phyloP scores from a whole-genome alignment of 1,139 yeast species.

The Kodamaea derodonti region DNA sequence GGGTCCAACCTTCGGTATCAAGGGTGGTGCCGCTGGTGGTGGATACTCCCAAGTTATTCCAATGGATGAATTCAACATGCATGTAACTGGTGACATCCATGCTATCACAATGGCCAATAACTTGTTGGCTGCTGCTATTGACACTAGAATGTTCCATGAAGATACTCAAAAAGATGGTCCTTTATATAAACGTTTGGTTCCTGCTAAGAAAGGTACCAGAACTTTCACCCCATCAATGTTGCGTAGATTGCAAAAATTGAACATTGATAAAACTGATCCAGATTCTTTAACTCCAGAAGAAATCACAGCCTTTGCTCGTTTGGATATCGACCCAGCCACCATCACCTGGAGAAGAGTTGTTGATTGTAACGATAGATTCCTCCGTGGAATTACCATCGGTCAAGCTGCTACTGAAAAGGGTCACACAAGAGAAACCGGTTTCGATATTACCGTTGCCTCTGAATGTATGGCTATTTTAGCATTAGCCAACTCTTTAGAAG shows the following conservation, averaged over 20 bases:
- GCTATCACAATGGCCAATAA: constrained; percentile 96
- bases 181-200: constrained; percentile 82
- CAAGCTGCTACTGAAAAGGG: constrained; percentile 96
- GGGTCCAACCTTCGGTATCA: constrained; percentile 99
- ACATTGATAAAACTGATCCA: constrained; percentile 78
- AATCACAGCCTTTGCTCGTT: constrained; percentile 68
- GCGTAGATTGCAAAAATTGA: constrained; percentile 73
- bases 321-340: constrained; percentile 90
- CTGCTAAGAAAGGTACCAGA: constrained; percentile 79
- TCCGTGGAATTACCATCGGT: constrained; percentile 89
- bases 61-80: constrained; percentile 99
- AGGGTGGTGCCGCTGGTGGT: constrained; percentile 99
- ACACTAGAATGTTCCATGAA: constrained; percentile 97
- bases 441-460: constrained; percentile 94
- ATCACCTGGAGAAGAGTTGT: constrained; percentile 97
- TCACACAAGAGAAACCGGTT: constrained; percentile 82
- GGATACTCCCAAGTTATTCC: constrained; percentile 98
- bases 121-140: constrained; percentile 94
- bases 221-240: constrained; percentile 76
- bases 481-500: constrained; percentile 74
- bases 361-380: constrained; percentile 90
- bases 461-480: constrained; percentile 98
- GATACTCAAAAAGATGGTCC: constrained; percentile 87
- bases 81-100: constrained; percentile 96
- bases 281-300: constrained; percentile 80